These are phyloP conservation scores for Cercospora citrullina DNA, from an alignment of 2,329 filamentous ascomycete genomes.

Conservation along the genomic window DNA sequence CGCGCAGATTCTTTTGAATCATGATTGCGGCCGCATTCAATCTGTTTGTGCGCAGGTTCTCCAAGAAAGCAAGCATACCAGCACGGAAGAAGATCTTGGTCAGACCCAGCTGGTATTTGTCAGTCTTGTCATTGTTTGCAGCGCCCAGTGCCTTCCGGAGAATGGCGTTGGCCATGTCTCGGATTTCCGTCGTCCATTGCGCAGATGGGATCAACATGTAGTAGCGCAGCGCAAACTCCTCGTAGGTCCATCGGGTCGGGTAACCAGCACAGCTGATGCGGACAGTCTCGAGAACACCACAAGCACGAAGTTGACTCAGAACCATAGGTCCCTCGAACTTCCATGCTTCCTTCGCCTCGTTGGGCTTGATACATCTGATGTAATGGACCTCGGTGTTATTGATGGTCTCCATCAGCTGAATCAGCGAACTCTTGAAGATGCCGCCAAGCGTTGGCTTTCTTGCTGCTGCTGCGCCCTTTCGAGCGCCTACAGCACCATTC, in stretches of 20 bases:
- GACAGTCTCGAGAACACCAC: conserved; percentile 97
- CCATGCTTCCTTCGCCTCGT: conserved; percentile 95
- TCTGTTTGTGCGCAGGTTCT: conserved; percentile 86
- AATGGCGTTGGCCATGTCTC: conserved; percentile 91
- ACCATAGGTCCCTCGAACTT: conserved; percentile 99
- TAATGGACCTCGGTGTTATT: conserved; percentile 98
- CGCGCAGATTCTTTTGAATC: conserved; percentile 97
- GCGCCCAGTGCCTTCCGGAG: conserved; percentile 76
- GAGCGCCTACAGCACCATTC: conserved; percentile 69
- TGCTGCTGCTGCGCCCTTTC: conserved; percentile 88
- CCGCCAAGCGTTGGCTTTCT: conserved; percentile 95
- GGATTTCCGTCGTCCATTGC: conserved; percentile 90
- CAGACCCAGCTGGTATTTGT: conserved; percentile 96
- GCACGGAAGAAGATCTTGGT: conserved; percentile 99
- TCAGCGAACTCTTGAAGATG: conserved; percentile 97
- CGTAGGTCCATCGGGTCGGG: conserved; percentile 96
- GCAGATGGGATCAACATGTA: conserved; percentile 94
- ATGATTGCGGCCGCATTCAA: conserved; percentile 93
- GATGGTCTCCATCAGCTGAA: conserved; percentile 97
- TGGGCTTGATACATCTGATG: conserved; percentile 98
- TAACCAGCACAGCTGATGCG: conserved; percentile 97
- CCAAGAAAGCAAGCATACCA: conserved; percentile 96
- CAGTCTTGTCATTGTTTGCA: conserved; percentile 65
- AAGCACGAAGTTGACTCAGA: conserved; percentile 91
- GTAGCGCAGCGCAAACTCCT: conserved; percentile 95